phyloP scores from a whole-genome alignment of 441 rosid genomes.

The Kokia cookei region DNA sequence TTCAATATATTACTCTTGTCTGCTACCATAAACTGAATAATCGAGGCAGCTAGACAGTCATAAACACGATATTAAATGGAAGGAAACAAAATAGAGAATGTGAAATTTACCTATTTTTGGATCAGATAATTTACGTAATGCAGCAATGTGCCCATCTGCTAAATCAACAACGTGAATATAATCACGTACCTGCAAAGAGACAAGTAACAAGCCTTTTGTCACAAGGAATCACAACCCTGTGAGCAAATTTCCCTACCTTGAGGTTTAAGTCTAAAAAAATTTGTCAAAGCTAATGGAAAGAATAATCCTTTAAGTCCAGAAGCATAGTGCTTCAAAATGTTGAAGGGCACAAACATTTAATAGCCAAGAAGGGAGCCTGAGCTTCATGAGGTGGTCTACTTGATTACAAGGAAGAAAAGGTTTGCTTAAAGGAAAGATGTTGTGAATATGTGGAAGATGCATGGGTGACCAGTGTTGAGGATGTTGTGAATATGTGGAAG shows the following conservation, averaged over 20 bases:
- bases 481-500: background rate
- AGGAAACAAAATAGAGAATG: background rate
- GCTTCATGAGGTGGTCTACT: background rate
- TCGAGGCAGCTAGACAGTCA: background rate
- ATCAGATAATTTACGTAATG: conserved; percentile 60
- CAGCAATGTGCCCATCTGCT: conserved; percentile 95
- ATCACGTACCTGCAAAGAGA: conserved; percentile 73
- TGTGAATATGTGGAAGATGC: background rate
- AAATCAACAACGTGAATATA: conserved; percentile 90
- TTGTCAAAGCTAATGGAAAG: background rate
- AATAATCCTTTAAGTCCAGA: background rate
- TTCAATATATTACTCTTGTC: background rate
- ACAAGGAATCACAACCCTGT: background rate
- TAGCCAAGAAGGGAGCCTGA: background rate
- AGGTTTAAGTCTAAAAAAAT: background rate
- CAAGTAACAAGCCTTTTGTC: background rate
- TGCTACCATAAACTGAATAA: background rate
- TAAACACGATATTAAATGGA: background rate
- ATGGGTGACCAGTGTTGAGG: background rate
- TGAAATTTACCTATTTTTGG: conserved; percentile 50
- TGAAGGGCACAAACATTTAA: background rate
- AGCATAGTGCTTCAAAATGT: background rate
- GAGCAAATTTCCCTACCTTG: background rate
- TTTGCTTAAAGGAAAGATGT: background rate
- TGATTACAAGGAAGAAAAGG: background rate